Evolutionary conservation across 2,329 filamentous ascomycete species (phyloP), one percentile per base, ranked within the genome.

Genomic region (Nannizzia gypsea): DNA sequence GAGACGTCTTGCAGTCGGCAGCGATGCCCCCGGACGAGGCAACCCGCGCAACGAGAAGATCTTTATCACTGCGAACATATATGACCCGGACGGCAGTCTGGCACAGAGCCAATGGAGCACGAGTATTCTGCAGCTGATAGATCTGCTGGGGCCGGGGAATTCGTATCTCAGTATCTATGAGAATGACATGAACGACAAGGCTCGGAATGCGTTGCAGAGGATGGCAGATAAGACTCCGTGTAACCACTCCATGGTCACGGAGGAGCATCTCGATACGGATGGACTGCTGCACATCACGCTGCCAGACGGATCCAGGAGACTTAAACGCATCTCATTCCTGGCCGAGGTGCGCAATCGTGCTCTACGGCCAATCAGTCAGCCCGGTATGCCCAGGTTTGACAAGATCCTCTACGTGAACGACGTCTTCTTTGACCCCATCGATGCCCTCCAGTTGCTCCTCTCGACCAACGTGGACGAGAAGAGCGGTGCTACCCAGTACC

Each of bases 141-240:
- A 87, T 56, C 69, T 88, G 31, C 75, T 90, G 40, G 87, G 87
- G 0, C 78, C 79, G 13, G 75, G 85, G 38, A 87, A 89, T 66
- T 83, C 86, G 1, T 88, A 84, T 67, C 71, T 90, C 59, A 88
- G 85, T 70, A 81, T 90, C 34, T 90, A 89, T 69, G 87, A 88
- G 68, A 87, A 88, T 66, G 83, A 87, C 67, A 81, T 85, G 34
- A 84, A 84, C 1, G 72, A 77, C 1, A 72, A 76, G 31, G 83
- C 83, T 15, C 76, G 76, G 60, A 70, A 73, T 36, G 83, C 85
- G 0, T 73, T 90, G 22, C 66, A 63, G 15, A 70, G 74, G 1
- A 77, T 89, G 52, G 77, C 79, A 59, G 67, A 72, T n/a, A 76
- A 74, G 59, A 71, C 82, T 15, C 69, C 72, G 22, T 79, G 79